A percentile compares a stretch with the other conserved stretches of the same genome.
phyloP scores from a whole-genome alignment of 176 grass and related monocot genomes.

The Hordeum marinum region DNA sequence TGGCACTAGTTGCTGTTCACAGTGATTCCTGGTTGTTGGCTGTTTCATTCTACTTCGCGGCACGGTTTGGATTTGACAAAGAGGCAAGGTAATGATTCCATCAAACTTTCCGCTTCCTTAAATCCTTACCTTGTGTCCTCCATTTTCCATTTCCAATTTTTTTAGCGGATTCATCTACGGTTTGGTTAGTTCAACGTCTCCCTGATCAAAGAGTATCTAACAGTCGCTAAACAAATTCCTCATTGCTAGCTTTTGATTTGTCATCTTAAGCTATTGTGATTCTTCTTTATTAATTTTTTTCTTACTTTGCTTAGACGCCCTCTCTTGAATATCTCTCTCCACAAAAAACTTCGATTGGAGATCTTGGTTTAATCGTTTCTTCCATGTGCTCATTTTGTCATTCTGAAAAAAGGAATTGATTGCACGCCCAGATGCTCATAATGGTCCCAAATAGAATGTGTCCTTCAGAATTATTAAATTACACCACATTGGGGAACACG shows the following conservation, averaged over 20 bases:
- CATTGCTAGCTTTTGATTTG: neutral
- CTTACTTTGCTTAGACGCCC: neutral
- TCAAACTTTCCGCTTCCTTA: constrained; percentile 14
- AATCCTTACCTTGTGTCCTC: constrained; percentile 1
- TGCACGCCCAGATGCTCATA: neutral
- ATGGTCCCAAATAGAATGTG: neutral
- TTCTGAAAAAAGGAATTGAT: neutral
- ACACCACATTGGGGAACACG: neutral
- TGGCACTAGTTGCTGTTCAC: constrained; percentile 84
- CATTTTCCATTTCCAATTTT: constrained; percentile 2
- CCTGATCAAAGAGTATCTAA: constrained; percentile 9
- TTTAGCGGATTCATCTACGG: neutral
- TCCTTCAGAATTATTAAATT: neutral
- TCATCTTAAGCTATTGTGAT: neutral
- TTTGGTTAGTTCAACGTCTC: neutral
- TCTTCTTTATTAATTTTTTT: neutral
- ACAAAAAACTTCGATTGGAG: neutral
- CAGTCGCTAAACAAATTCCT: neutral
- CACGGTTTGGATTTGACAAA: constrained; percentile 97
- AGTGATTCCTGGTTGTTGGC: constrained; percentile 90
- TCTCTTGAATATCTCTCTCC: neutral
- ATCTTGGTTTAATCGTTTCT: neutral
- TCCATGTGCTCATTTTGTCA: neutral
- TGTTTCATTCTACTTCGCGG: constrained; percentile 91
- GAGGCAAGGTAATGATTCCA: constrained; percentile 68